Evolutionary conservation across 768 basidiomycete species (phyloP).

Genomic region (Tremella mesenterica): DNA sequence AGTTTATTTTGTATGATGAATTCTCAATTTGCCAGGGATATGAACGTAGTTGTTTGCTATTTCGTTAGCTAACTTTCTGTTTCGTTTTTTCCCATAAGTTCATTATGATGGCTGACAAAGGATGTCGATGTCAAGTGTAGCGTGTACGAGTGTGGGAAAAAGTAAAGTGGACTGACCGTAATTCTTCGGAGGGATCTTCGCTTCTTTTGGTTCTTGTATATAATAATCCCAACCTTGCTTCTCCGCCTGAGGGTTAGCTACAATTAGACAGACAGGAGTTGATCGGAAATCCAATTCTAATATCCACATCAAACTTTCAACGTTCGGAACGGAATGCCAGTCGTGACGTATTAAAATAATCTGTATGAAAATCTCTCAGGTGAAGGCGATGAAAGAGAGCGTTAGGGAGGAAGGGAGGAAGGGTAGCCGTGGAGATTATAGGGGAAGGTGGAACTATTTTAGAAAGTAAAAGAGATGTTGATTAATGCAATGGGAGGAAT

Average conservation of each 20-base stretch:
- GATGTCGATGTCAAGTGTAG: too few relatives aligned
- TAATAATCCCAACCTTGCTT: constrained; percentile 98
- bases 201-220: constrained; percentile 54
- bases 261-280: background rate
- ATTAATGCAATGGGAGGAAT: background rate
- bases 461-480: too few relatives aligned
- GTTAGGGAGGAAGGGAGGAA: too few relatives aligned
- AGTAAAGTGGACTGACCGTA: constrained; percentile 38
- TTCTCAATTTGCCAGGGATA: constrained; percentile 61
- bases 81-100: constrained; percentile 49
- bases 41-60: constrained; percentile 89
- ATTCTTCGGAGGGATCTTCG: constrained; percentile 45
- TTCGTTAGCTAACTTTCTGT: constrained; percentile 58
- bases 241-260: constrained; percentile 53
- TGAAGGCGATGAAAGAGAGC: too few relatives aligned
- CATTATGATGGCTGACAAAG: background rate
- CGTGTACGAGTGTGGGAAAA: too few relatives aligned
- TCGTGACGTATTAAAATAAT: too few relatives aligned
- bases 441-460: too few relatives aligned
- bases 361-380: too few relatives aligned
- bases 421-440: too few relatives aligned
- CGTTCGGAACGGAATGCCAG: too few relatives aligned
- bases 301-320: too few relatives aligned
- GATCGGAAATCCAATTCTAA: background rate
- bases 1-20: constrained; percentile 81